Percentiles rank a stretch among this genome's conserved stretches.
Conservation (phyloP, 164 flowering plant genomes). For the Dillenia suffruticosa region DNA sequence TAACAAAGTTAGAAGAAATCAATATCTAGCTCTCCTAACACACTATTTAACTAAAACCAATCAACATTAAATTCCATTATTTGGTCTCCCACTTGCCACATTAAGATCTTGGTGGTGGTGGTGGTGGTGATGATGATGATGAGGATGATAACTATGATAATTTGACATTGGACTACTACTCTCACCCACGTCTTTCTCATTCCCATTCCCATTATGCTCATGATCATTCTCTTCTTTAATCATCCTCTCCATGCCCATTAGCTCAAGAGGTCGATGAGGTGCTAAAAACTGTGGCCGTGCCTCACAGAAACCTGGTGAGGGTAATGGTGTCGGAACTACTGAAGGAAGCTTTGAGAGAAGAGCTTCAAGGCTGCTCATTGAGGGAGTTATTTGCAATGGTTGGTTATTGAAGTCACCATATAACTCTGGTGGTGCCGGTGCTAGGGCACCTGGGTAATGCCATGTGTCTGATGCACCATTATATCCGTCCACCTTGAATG, state of each 20-base stretch:
- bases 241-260: constrained; percentile 29
- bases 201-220: constrained; percentile 13
- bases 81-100: constrained; percentile 12
- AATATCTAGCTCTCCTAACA: too few species aligned
- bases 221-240: constrained; percentile 50
- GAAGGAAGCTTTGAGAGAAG: constrained; percentile 94
- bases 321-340: constrained; percentile 51
- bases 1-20: too few species aligned
- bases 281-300: constrained; percentile 17
- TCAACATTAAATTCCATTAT: constrained; percentile 7
- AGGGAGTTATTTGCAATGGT: constrained; percentile 68
- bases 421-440: constrained; percentile 19
- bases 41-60: too few species aligned
- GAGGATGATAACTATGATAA: constrained; percentile 26
- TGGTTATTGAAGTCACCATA: constrained; percentile 30
- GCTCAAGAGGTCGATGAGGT: constrained; percentile 26
- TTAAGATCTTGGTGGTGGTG: constrained; percentile 23
- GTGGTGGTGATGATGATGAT: constrained; percentile 17
- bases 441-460: constrained; percentile 29
- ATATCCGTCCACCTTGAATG: constrained; percentile 34
- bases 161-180: constrained; percentile 40
- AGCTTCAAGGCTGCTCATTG: constrained; percentile 97
- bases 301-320: constrained; percentile 20
- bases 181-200: constrained; percentile 37
- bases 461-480: constrained; percentile 29